Conservation (phyloP, 805 yeast genomes). For the Ogataea saltuana region DNA sequence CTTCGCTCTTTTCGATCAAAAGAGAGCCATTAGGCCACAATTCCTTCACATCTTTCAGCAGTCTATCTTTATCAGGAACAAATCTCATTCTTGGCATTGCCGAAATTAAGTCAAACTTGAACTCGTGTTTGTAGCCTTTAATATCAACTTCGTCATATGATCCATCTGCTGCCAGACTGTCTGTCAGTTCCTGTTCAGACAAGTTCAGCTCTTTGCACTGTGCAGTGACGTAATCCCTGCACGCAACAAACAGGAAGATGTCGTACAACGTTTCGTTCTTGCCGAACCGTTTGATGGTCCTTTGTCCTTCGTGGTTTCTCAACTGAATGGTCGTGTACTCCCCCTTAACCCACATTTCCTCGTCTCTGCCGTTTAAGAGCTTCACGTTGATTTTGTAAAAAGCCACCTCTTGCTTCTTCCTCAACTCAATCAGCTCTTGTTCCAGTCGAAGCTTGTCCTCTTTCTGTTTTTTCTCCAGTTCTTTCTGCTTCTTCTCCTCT, state of each 20-base stretch:
- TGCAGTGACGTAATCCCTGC: constrained; percentile 33
- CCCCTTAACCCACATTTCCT: constrained; percentile 27
- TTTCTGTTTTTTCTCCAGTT: constrained; percentile 24
- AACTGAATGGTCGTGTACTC: constrained; percentile 49
- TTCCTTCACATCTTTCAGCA: constrained; percentile 30
- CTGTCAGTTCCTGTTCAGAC: constrained; percentile 18
- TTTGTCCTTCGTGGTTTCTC: constrained; percentile 53
- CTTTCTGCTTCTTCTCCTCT: constrained; percentile 39
- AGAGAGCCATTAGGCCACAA: constrained; percentile 43
- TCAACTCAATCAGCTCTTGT: constrained; percentile 18
- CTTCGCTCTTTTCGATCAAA: constrained; percentile 32
- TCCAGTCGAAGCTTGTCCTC: constrained; percentile 19
- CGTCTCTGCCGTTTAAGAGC: constrained; percentile 10
- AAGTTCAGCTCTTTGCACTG: constrained; percentile 10
- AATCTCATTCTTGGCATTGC: constrained; percentile 38
- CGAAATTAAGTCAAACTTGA: constrained; percentile 37
- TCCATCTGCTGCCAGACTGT: constrained; percentile 10
- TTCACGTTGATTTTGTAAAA: constrained; percentile 23
- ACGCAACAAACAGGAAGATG: constrained; percentile 51
- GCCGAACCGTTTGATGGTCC: constrained; percentile 47
- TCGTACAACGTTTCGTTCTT: constrained; percentile 44
- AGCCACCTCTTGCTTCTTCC: constrained; percentile 22
- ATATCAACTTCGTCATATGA: constrained; percentile 12
- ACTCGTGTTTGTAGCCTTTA: constrained; percentile 23
- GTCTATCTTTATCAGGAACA: constrained; percentile 20